Evolutionary conservation across 2,329 filamentous ascomycete species (phyloP).

Genomic region (Exophiala lecanii-corni): DNA sequence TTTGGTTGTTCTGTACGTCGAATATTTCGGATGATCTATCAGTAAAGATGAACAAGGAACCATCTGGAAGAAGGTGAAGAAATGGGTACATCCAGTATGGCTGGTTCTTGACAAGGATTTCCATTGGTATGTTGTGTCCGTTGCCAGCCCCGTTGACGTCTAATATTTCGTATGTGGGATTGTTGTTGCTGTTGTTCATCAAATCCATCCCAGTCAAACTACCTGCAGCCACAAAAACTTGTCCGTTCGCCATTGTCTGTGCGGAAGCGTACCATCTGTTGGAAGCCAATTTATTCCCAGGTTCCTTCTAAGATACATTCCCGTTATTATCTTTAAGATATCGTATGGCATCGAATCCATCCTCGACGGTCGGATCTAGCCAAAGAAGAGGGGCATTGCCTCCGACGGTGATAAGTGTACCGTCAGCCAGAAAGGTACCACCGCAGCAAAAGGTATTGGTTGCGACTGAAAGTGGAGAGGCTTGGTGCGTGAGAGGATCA

Average conservation of each 20-base stretch:
- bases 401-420: slow-evolving; percentile 51
- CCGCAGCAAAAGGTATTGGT: slow-evolving; percentile 61
- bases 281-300: slow-evolving; percentile 50
- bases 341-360: slow-evolving; percentile 57
- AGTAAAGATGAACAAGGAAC: slow-evolving; percentile 54
- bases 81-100: slow-evolving; percentile 64
- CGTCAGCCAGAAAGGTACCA: slow-evolving; percentile 55
- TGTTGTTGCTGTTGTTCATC: slow-evolving; percentile 53
- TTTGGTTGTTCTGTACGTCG: slow-evolving; percentile 44
- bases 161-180: slow-evolving; percentile 60
- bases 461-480: slow-evolving; percentile 20
- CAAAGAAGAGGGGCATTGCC: slow-evolving; percentile 54
- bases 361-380: slow-evolving; percentile 54
- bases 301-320: slow-evolving; percentile 51
- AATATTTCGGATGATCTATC: slow-evolving; percentile 55
- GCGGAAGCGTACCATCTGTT: slow-evolving; percentile 59
- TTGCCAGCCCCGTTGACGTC: slow-evolving; percentile 44
- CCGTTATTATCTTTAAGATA: slow-evolving; percentile 47
- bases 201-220: slow-evolving; percentile 56
- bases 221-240: slow-evolving; percentile 57
- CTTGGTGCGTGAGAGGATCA: slow-evolving; percentile 46
- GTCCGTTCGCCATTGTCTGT: slow-evolving; percentile 55
- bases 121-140: slow-evolving; percentile 47
- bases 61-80: slow-evolving; percentile 54
- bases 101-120: slow-evolving; percentile 53